Conservation (phyloP, 1,139 yeast genomes). For the Pichia sp. region DNA sequence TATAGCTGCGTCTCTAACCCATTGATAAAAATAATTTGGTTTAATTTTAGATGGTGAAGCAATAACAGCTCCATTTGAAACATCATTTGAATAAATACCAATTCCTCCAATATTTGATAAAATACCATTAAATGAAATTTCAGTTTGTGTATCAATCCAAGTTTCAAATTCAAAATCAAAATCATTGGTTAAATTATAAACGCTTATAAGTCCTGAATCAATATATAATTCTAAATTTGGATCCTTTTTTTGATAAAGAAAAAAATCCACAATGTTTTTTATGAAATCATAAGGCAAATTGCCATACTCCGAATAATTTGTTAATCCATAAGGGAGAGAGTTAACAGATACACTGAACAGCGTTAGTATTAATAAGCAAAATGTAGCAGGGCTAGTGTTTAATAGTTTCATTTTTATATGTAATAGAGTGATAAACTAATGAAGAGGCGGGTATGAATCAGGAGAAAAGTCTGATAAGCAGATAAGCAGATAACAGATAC, state of each 20-base stretch:
- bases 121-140: slow-evolving; percentile 47
- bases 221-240: neutral
- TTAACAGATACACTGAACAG: no score
- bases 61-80: slow-evolving; percentile 63
- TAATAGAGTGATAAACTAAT: no score
- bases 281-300: neutral
- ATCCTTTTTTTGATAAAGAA: neutral
- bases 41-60: slow-evolving; percentile 69
- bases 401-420: no score
- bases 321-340: neutral
- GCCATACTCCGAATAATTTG: neutral
- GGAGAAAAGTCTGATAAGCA: no score
- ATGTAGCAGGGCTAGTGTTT: neutral
- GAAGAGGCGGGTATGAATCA: no score
- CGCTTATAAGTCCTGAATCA: slow-evolving; percentile 5
- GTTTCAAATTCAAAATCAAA: slow-evolving; percentile 37
- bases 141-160: slow-evolving; percentile 53
- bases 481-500: no score
- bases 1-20: slow-evolving; percentile 89
- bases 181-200: slow-evolving; percentile 2
- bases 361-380: neutral
- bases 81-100: slow-evolving; percentile 32
- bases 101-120: slow-evolving; percentile 60
- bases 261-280: neutral
- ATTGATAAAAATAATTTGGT: slow-evolving; percentile 83